Evolutionary conservation across 768 basidiomycete species (phyloP), one percentile per base, ranked within the genome.

Genomic region (Pulveroboletus ravenelii): DNA sequence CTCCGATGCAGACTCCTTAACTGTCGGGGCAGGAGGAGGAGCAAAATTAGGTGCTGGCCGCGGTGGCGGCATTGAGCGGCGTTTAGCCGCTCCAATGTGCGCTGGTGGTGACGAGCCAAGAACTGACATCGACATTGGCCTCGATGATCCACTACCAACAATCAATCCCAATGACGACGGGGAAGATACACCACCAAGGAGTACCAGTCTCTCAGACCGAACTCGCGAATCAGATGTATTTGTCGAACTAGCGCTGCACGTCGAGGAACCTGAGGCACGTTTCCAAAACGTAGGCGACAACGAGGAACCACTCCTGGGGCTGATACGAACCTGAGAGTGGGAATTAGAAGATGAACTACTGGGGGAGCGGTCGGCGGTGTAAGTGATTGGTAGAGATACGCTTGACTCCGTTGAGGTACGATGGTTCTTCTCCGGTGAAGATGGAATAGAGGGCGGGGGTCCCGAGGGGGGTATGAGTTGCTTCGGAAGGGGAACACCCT

Each of bases 11-110:
- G 31, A 57, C 41, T 60, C 56, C n/a, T 57, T 62, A 35, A 64
- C 57, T 32, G 55, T 61, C 4, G 87, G 87, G 7, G 86, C 81
- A 42, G 84, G 82, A 13, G 87, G 87, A 14, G 84, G 78, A 6
- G 86, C 84, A 43, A 77, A 76, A 25, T 77, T 84, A 0, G 89
- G 87, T 5, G 84, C 79, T 29, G 88, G 88, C 13, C 85, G 81
- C 27, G 81, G 85, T 15, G 87, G 88, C 3, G 87, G 86, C 64
- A 86, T 77, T 4, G 85, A 87, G 17, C 71, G 60, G 36, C 87
- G 74, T 58, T 83, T 76, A 29, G 73, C 56, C 5, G 72, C 69
- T 32, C 53, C 56, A 29, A 45, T 42, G 45, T 58, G 44, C 10
- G 54, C 48, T 35, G 55, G 42, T 13, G 52, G 48, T 17, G 53